phyloP scores from a whole-genome alignment of 2,329 filamentous ascomycete genomes.

The Cytospora piceae region DNA sequence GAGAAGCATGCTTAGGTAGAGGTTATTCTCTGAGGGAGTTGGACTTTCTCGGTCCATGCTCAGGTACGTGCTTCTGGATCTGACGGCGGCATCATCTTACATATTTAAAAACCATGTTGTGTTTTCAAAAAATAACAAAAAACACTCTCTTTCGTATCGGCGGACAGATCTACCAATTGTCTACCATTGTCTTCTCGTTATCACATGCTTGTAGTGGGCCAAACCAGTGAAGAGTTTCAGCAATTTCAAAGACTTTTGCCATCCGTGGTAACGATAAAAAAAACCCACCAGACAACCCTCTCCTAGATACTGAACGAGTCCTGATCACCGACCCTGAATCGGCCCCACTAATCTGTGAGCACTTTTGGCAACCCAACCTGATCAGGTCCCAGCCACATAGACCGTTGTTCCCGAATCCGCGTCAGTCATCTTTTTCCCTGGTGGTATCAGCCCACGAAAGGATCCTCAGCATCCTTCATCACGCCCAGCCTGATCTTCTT shows the following conservation, averaged over 20 bases:
- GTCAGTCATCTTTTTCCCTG: neutral
- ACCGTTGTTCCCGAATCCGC: neutral
- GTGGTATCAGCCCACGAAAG: neutral
- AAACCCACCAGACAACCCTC: neutral
- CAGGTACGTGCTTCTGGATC: too few relatives aligned
- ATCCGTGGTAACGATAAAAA: neutral
- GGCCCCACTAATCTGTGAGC: too few relatives aligned
- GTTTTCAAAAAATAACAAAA: neutral
- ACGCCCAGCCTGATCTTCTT: neutral
- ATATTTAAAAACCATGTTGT: too few relatives aligned
- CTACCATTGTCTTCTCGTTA: neutral
- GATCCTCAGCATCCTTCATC: neutral
- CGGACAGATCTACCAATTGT: neutral
- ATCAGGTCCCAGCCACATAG: neutral
- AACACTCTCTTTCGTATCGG: neutral
- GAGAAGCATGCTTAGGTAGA: too few relatives aligned
- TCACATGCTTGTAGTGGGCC: neutral
- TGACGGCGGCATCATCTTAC: too few relatives aligned
- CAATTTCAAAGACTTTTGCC: neutral
- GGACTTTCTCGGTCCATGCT: too few relatives aligned
- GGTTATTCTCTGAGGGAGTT: too few relatives aligned
- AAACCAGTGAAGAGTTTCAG: neutral
- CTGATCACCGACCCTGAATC: neutral
- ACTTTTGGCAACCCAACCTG: too few relatives aligned
- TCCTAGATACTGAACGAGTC: neutral